phyloP scores from a whole-genome alignment of 2,329 filamentous ascomycete genomes.

The Cladosporium sp. region DNA sequence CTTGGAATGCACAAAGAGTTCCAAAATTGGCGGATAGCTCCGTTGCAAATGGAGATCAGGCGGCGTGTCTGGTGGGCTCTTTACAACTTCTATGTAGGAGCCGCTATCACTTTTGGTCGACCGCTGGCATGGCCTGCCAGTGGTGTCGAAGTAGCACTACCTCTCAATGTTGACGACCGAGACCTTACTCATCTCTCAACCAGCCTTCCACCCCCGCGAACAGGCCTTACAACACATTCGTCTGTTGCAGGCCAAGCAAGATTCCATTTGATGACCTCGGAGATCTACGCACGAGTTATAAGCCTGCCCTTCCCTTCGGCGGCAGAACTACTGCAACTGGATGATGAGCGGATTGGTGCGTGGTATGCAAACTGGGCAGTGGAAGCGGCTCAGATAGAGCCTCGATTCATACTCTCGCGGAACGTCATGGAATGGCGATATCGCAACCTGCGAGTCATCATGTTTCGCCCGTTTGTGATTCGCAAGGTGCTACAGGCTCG shows the following conservation, averaged over 20 bases:
- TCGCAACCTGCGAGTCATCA: constrained; percentile 46
- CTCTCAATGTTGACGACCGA: constrained; percentile 44
- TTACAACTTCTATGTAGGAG: constrained; percentile 48
- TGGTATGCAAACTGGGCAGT: constrained; percentile 38
- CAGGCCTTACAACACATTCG: constrained; percentile 40
- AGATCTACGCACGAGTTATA: constrained; percentile 45
- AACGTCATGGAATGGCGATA: constrained; percentile 43
- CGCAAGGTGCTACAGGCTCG: constrained; percentile 31
- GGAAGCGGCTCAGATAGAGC: constrained; percentile 30
- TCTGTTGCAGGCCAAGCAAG: constrained; percentile 42
- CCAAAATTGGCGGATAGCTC: constrained; percentile 42
- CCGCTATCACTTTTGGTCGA: constrained; percentile 48
- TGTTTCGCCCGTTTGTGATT: constrained; percentile 46
- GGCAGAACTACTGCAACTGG: constrained; percentile 39
- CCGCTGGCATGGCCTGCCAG: constrained; percentile 44
- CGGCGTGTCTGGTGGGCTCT: constrained; percentile 35
- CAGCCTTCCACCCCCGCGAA: constrained; percentile 16
- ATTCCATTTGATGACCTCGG: constrained; percentile 43
- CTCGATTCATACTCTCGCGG: constrained; percentile 38
- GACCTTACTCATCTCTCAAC: constrained; percentile 34
- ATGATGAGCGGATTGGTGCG: constrained; percentile 36
- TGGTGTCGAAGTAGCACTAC: constrained; percentile 41
- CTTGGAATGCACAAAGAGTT: constrained; percentile 50
- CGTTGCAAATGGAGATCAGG: constrained; percentile 34
- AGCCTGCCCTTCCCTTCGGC: constrained; percentile 42